Conservation (phyloP, 2,329 filamentous ascomycete genomes). For the Aspergillus arachidicola region DNA sequence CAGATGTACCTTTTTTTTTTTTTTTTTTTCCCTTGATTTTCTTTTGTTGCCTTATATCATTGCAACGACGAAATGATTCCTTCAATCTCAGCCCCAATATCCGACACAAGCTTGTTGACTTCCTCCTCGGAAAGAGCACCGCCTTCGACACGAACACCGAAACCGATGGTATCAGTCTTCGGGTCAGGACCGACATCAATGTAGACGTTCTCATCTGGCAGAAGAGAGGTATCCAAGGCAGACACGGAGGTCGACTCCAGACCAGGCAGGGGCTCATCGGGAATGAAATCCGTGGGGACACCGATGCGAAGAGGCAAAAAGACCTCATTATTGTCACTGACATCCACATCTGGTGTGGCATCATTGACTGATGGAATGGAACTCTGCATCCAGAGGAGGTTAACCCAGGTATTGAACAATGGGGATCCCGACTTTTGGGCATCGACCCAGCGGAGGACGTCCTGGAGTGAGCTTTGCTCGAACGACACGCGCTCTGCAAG, state of each 20-base stretch:
- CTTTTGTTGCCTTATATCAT: neutral
- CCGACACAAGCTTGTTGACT: conserved; percentile 19
- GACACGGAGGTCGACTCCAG: conserved; percentile 23
- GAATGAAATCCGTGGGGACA: conserved; percentile 31
- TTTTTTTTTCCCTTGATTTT: neutral
- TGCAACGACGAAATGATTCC: conserved; percentile 13
- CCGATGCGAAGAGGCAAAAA: conserved; percentile 29
- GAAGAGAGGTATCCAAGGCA: conserved; percentile 26
- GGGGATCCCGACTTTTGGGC: conserved; percentile 9
- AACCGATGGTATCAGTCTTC: conserved; percentile 27
- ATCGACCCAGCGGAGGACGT: conserved; percentile 27
- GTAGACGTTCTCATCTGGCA: conserved; percentile 27
- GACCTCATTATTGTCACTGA: conserved; percentile 6
- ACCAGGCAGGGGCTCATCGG: conserved; percentile 13
- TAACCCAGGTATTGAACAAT: conserved; percentile 37
- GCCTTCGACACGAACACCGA: conserved; percentile 32
- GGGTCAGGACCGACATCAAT: conserved; percentile 31
- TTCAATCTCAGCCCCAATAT: conserved; percentile 26
- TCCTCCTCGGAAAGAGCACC: conserved; percentile 21
- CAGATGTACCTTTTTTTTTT: neutral
- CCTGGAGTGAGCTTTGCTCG: conserved; percentile 32
- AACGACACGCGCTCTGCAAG: conserved; percentile 30
- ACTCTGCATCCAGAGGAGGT: conserved; percentile 34
- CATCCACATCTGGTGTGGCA: neutral
- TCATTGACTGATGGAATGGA: conserved; percentile 7